Evolutionary conservation across 371 early-diverging fungal species (phyloP), one percentile per base, ranked within the genome.

Genomic region (Phascolomyces articulosus): DNA sequence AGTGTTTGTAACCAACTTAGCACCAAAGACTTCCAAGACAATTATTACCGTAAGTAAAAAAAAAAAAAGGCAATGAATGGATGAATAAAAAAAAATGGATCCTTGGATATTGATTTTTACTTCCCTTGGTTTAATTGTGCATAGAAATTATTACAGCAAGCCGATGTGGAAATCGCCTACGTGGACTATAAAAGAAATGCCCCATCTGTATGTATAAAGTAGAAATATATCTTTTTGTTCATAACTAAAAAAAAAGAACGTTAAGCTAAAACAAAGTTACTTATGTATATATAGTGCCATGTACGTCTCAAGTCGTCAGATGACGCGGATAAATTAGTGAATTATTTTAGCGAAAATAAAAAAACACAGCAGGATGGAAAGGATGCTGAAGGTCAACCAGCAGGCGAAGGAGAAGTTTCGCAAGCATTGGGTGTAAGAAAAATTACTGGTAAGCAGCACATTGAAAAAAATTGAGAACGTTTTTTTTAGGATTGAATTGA

Each of bases 151-250:
- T 34, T 81, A 38, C 62, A 78, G 41, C 55, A 69, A 21, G 72
- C 82, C 1, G 75, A 70, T n/a, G 62, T 68, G 4, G 40, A 62
- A 4, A 47, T 82, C 55, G 72, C 68, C 0, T 82, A 68, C 54
- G 63, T 77, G 51, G 69, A 70, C 13, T 62, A 71, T 27, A 78
- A 75, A 48, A 78, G 73, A 51, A 71, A 71, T 3, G 10, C 70
- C 1, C 24, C 57, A n/a, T 59, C 40, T 20, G 71, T 65, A 71
- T 60, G 47, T 13, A 47, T 11, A 13, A 47, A 9, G 38, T 44
- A 44, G 7, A 34, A 27, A 20, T n/a, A 58, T 40, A 21, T 11
- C 9, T 8, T 3, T 13, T 13, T 28, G 40, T n/a, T n/a, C n/a
- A n/a, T n/a, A n/a, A n/a, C n/a, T n/a, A n/a, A n/a, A n/a, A n/a